These are phyloP conservation scores for Clitopilus passeckerianus DNA, from an alignment of 768 basidiomycete species.

Conservation along the genomic window DNA sequence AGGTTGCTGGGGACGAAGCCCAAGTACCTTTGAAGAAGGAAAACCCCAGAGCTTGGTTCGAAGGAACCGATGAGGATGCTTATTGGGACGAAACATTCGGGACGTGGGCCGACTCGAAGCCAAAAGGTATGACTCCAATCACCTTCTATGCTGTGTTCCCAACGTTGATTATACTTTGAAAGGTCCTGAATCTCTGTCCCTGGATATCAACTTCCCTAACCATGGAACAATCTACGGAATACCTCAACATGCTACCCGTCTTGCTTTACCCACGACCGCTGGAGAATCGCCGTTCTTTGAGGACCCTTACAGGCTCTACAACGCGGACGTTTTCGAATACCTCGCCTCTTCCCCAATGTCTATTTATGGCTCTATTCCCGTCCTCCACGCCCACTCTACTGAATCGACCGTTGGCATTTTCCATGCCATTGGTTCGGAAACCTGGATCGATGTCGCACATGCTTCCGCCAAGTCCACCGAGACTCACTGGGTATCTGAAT, in stretches of 20 bases:
- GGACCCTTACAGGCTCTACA: slow-evolving; percentile 94
- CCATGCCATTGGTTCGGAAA: slow-evolving; percentile 84
- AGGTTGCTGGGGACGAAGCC: slow-evolving; percentile 28
- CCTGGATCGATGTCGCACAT: slow-evolving; percentile 90
- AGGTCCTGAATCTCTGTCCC: slow-evolving; percentile 92
- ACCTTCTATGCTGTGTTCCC: not conserved
- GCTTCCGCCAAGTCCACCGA: slow-evolving; percentile 61
- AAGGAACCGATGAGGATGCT: slow-evolving; percentile 77
- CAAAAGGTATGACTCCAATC: slow-evolving; percentile 63
- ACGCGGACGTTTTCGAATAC: slow-evolving; percentile 96
- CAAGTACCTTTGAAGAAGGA: slow-evolving; percentile 50
- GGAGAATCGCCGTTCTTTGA: slow-evolving; percentile 72
- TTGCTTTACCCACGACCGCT: slow-evolving; percentile 85
- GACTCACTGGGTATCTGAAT: slow-evolving; percentile 98
- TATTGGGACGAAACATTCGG: slow-evolving; percentile 89
- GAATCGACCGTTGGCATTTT: slow-evolving; percentile 89
- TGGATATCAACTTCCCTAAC: slow-evolving; percentile 92
- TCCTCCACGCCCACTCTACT: slow-evolving; percentile 89
- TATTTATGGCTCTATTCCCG: slow-evolving; percentile 87
- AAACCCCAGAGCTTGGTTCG: slow-evolving; percentile 74
- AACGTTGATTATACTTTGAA: not conserved
- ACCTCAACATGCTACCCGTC: slow-evolving; percentile 89
- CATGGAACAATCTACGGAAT: slow-evolving; percentile 93
- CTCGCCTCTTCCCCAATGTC: slow-evolving; percentile 72
- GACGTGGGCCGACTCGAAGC: slow-evolving; percentile 90